Percentiles rank a stretch among this genome's conserved stretches.
Conservation (phyloP, 495 filamentous ascomycete genomes). For the Penicilliopsis zonata region DNA sequence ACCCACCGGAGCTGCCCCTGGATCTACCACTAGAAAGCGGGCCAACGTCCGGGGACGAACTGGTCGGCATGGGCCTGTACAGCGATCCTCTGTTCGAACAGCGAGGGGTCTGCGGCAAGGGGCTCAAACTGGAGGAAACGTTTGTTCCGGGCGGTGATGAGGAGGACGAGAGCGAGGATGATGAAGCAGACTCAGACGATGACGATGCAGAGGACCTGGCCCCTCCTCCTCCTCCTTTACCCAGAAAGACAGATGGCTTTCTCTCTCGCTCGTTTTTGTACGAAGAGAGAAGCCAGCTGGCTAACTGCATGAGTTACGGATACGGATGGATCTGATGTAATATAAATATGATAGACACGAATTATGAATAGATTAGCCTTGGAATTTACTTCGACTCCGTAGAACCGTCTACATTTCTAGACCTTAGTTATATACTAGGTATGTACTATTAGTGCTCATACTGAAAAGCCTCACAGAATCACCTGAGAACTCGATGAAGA, state of each 20-base stretch:
- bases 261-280: too few species aligned
- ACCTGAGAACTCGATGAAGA: too few species aligned
- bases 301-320: constrained; percentile 31
- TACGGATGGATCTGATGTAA: constrained; percentile 28
- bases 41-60: constrained; percentile 50
- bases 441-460: too few species aligned
- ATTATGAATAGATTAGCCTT: too few species aligned
- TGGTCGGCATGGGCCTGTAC: constrained; percentile 78
- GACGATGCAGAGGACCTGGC: constrained; percentile 30
- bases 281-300: too few species aligned
- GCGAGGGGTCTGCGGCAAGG: constrained; percentile 43
- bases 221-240: too few species aligned
- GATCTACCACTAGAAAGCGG: constrained; percentile 11
- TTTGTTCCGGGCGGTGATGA: constrained; percentile 58
- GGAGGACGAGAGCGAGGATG: constrained; percentile 45
- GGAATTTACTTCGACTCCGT: too few species aligned
- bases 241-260: too few species aligned
- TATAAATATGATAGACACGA: too few species aligned
- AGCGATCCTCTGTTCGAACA: constrained; percentile 48
- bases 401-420: too few species aligned
- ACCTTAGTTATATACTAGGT: too few species aligned
- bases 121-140: constrained; percentile 72
- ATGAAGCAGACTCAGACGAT: constrained; percentile 29
- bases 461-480: too few species aligned
- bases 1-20: constrained; percentile 3